These are phyloP conservation scores for Candida krabiensis DNA, from an alignment of 805 yeast species.

Conservation along the genomic window DNA sequence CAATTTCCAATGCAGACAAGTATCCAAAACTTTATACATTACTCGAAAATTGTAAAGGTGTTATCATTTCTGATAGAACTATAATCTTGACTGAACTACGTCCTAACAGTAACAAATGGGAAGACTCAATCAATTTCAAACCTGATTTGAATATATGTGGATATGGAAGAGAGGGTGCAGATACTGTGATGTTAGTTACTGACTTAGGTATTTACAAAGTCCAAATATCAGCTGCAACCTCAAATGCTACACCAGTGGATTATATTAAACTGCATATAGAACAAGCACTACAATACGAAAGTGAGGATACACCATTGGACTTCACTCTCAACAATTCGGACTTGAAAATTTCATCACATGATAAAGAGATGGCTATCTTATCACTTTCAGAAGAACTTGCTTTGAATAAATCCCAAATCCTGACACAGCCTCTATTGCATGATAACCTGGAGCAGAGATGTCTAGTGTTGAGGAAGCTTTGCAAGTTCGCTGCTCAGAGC, in stretches of 20 bases:
- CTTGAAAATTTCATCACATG: slow-evolving; percentile 37
- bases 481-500: slow-evolving; percentile 21
- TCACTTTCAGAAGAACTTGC: slow-evolving; percentile 57
- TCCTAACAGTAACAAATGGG: slow-evolving; percentile 61
- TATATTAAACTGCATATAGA: slow-evolving; percentile 73
- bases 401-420: slow-evolving; percentile 52
- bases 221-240: slow-evolving; percentile 42
- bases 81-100: slow-evolving; percentile 64
- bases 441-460: slow-evolving; percentile 54
- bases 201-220: slow-evolving; percentile 63
- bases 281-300: slow-evolving; percentile 74
- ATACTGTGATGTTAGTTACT: slow-evolving; percentile 39
- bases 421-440: slow-evolving; percentile 50
- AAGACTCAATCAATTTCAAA: slow-evolving; percentile 68
- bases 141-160: slow-evolving; percentile 56
- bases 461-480: slow-evolving; percentile 21
- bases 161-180: slow-evolving; percentile 37
- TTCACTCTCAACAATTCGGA: slow-evolving; percentile 37
- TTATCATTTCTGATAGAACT: slow-evolving; percentile 57
- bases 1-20: slow-evolving; percentile 1
- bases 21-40: slow-evolving; percentile 27
- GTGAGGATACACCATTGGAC: slow-evolving; percentile 14
- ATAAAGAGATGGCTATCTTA: slow-evolving; percentile 51
- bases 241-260: slow-evolving; percentile 11
- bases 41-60: slow-evolving; percentile 37